Percentiles rank a stretch among this genome's conserved stretches.
phyloP scores from a whole-genome alignment of 768 basidiomycete species.

The Neoboletus magnificus region DNA sequence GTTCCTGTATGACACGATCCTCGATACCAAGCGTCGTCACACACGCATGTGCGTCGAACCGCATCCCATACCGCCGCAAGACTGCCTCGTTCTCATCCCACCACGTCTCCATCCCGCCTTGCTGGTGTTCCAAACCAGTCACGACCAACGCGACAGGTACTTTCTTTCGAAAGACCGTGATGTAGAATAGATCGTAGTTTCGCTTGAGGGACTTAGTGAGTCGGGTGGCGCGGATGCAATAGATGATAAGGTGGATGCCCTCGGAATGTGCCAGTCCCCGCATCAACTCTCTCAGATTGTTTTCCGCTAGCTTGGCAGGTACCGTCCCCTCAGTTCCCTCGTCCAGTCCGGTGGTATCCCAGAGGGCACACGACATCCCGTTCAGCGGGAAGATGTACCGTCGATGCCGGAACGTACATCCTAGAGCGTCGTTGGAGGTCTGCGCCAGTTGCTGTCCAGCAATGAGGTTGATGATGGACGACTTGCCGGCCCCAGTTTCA shows the following conservation, averaged over 20 bases:
- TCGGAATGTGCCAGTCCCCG: background rate
- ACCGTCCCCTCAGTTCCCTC: background rate
- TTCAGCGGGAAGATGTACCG: background rate
- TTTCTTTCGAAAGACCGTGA: background rate
- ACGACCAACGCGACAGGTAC: conserved; percentile 19
- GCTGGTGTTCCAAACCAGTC: conserved; percentile 20
- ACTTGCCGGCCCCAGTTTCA: conserved; percentile 3
- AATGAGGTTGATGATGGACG: conserved; percentile 11
- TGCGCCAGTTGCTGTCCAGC: background rate
- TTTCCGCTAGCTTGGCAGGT: background rate
- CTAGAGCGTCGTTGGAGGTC: conserved; percentile 1
- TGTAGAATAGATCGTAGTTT: background rate
- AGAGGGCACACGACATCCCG: background rate
- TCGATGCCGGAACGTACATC: conserved; percentile 2
- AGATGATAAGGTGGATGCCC: background rate
- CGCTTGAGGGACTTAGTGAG: background rate
- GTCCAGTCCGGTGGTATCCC: background rate
- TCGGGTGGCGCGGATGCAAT: background rate
- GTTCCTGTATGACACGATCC: background rate
- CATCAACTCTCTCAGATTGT: background rate
- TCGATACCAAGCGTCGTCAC: background rate
- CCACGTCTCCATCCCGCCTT: background rate
- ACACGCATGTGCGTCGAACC: background rate
- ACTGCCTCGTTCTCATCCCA: background rate
- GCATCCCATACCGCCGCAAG: background rate